These are phyloP conservation scores for Talaromyces wortmannii DNA, from an alignment of 495 filamentous ascomycete species.

Conservation along the genomic window DNA sequence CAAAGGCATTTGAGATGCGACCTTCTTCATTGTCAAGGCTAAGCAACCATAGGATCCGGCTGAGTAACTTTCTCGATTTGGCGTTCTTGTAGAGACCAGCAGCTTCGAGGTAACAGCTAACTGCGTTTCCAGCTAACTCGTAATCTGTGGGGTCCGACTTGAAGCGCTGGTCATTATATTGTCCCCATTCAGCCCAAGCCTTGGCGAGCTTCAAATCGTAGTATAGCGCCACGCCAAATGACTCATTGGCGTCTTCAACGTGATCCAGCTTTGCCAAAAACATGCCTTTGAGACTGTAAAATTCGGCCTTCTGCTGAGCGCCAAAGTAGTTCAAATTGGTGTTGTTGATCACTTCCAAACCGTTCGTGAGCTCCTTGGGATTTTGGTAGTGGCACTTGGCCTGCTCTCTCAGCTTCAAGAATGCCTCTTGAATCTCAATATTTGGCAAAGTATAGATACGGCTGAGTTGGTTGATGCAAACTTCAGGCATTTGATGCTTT, in stretches of 20 bases:
- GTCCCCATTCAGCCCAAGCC: conserved; percentile 99
- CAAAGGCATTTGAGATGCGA: conserved; percentile 71
- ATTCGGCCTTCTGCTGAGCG: conserved; percentile 92
- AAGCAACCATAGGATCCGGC: conserved; percentile 90
- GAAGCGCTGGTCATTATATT: conserved; percentile 93
- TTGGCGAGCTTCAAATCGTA: conserved; percentile 93
- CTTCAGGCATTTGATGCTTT: conserved; percentile 93
- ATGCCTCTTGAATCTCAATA: conserved; percentile 98
- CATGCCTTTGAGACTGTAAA: conserved; percentile 99
- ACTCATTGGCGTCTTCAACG: conserved; percentile 83
- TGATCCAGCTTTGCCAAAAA: conserved; percentile 90
- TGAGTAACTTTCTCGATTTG: conserved; percentile 93
- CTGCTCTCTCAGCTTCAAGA: conserved; percentile 93
- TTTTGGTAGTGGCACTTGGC: conserved; percentile 99
- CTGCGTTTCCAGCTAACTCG: conserved; percentile 75
- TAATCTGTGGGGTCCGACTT: conserved; percentile 79
- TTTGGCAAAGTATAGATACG: conserved; percentile 98
- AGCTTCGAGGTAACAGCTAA: conserved; percentile 94
- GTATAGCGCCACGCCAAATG: conserved; percentile 89
- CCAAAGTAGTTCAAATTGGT: conserved; percentile 99
- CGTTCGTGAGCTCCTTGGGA: conserved; percentile 78
- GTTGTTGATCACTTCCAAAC: conserved; percentile 97
- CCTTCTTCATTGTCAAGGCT: conserved; percentile 87
- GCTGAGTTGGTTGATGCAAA: conserved; percentile 93
- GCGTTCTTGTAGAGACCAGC: conserved; percentile 93